Conservation (phyloP, 768 basidiomycete genomes). For the Roridomyces roridus region DNA sequence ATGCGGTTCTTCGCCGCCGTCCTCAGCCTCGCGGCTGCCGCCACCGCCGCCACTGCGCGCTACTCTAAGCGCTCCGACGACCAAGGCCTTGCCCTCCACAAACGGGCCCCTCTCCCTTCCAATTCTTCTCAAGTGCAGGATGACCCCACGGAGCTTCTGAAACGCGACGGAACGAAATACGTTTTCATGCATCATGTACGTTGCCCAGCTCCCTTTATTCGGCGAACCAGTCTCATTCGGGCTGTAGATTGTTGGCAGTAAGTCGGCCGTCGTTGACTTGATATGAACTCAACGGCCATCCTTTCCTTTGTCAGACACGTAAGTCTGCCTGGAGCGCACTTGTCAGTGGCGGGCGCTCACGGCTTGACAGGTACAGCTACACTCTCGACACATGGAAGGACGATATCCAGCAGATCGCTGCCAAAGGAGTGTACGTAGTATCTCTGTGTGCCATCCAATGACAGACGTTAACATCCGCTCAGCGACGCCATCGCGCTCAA, state of each 20-base stretch:
- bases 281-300: background rate
- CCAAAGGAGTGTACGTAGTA: conserved; percentile 52
- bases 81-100: too few relatives aligned
- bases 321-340: conserved; percentile 20
- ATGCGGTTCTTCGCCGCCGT: too few relatives aligned
- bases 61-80: too few relatives aligned
- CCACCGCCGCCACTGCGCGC: too few relatives aligned
- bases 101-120: too few relatives aligned
- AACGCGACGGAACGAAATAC: conserved; percentile 52
- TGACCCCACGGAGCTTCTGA: too few relatives aligned
- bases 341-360: background rate
- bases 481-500: conserved; percentile 71
- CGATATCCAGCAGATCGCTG: conserved; percentile 48
- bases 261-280: too few relatives aligned
- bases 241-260: conserved; percentile 53
- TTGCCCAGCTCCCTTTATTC: background rate
- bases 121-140: too few relatives aligned
- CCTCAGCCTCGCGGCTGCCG: too few relatives aligned
- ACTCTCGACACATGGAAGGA: conserved; percentile 45
- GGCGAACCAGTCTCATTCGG: background rate
- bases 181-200: conserved; percentile 60
- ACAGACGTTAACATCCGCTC: background rate
- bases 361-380: conserved; percentile 43
- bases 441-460: too few relatives aligned
- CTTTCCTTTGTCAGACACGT: conserved; percentile 46